These are phyloP conservation scores for Tetrahymena elliotti DNA, from an alignment of 73 alveolate species.

Conservation along the genomic window DNA sequence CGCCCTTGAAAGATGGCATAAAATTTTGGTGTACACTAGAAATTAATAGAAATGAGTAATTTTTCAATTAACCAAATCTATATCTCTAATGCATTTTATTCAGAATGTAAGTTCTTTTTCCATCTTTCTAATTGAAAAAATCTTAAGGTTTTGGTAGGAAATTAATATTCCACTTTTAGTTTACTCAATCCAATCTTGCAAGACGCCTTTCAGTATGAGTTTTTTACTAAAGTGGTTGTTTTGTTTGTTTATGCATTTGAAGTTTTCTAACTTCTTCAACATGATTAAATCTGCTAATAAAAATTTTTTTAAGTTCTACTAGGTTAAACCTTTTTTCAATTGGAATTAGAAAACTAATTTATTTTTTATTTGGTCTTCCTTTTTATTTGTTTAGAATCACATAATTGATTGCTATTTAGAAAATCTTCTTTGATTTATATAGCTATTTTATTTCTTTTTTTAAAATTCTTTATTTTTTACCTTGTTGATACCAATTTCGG, in stretches of 20 bases:
- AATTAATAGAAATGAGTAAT: neutral
- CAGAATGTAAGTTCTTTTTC: neutral
- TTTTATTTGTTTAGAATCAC: neutral
- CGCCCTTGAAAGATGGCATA: neutral
- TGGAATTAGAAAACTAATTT: neutral
- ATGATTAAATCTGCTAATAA: neutral
- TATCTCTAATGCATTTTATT: neutral
- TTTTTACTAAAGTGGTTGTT: neutral
- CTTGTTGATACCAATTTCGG: constrained; percentile 45
- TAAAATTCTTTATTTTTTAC: neutral
- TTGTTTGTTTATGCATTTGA: neutral
- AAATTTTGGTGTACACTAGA: neutral
- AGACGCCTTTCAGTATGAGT: constrained; percentile 1
- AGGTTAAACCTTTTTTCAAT: neutral
- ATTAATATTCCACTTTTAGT: neutral
- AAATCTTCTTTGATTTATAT: neutral
- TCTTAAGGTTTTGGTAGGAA: constrained; percentile 1
- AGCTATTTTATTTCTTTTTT: neutral
- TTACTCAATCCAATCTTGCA: neutral
- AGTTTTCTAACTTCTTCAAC: neutral
- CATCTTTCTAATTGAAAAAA: neutral
- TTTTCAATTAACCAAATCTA: neutral
- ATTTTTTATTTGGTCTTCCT: neutral
- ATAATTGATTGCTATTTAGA: too few species aligned
- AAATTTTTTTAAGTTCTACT: neutral